Conservation (phyloP, 192 early-diverging fungal genomes). For the Coemansia sp. region DNA sequence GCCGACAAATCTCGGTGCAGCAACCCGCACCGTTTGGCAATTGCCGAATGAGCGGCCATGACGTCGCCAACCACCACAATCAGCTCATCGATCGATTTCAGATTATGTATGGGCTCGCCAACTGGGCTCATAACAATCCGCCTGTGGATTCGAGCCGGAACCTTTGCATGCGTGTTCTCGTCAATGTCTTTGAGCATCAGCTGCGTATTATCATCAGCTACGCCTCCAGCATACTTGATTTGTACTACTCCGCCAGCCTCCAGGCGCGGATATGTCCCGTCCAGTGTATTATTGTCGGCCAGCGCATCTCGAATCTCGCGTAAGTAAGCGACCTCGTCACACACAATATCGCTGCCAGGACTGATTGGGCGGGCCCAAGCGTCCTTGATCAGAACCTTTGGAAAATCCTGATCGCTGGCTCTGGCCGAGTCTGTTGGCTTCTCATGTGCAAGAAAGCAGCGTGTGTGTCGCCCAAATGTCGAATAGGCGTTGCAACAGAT, state of each 20-base stretch:
- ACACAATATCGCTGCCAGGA: not conserved
- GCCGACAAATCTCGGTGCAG: slow-evolving; percentile 28
- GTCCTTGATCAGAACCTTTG: slow-evolving; percentile 11
- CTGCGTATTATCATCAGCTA: not conserved
- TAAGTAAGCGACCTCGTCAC: slow-evolving; percentile 12
- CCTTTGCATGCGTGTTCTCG: not conserved
- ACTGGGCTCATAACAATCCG: not conserved
- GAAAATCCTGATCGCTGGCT: not conserved
- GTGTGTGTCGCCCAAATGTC: slow-evolving; percentile 14
- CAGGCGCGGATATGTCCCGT: slow-evolving; percentile 1
- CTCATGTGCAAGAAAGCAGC: slow-evolving; percentile 2
- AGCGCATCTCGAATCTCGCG: slow-evolving; percentile 4
- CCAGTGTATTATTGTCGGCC: not conserved
- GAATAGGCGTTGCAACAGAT: not conserved
- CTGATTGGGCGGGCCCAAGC: not conserved
- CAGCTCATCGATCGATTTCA: slow-evolving; percentile 4
- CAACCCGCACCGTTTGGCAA: not conserved
- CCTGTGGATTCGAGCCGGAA: not conserved
- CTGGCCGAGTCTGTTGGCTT: not conserved
- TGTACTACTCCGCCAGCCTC: slow-evolving; percentile 7
- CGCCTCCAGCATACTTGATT: not conserved
- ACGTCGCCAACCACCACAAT: not conserved
- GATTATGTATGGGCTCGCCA: not conserved
- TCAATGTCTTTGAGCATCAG: not conserved
- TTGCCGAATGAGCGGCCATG: slow-evolving; percentile 3